Evolutionary conservation across 352 stramenopile genomes (phyloP), one percentile per base, ranked within the genome.

Genomic region (Globisporangium cystogenes): DNA sequence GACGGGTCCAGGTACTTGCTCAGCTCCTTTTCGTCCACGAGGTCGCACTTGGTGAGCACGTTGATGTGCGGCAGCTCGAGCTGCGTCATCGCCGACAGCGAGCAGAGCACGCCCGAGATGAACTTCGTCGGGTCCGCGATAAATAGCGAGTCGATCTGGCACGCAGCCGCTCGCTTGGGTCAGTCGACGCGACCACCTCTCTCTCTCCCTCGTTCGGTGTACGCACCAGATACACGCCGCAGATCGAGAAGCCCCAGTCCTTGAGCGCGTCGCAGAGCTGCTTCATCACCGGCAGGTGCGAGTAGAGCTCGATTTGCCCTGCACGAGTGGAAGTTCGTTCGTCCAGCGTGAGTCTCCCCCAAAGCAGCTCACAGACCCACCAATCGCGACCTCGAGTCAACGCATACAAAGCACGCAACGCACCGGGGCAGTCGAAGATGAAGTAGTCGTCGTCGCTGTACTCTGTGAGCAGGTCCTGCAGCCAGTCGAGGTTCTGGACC

Each of bases 371-470:
- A n/a, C n/a, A n/a, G n/a, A n/a, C n/a, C n/a, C n/a, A n/a, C n/a
- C n/a, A n/a, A n/a, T n/a, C n/a, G n/a, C n/a, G n/a, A n/a, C n/a
- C n/a, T n/a, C n/a, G n/a, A n/a, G n/a, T n/a, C n/a, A n/a, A n/a
- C n/a, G n/a, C n/a, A n/a, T n/a, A n/a, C n/a, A n/a, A n/a, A n/a
- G n/a, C n/a, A n/a, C n/a, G n/a, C n/a, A 7, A 66, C 70, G 79
- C 76, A 84, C 96, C 97, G 47, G 97, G 97, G 54, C 97, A 98
- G 76, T 99, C 97, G 48, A 99, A 98, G 45, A 99, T 89, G 41
- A 99, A 89, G 74, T 99, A 99, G 59, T 97, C 87, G 64, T 95
- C 86, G 51, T 96, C 89, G 47, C 76, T 88, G 60, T 97, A 96
- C 53, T 91, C 76, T 40, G 81, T 71, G 7, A 99, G 71, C 48